phyloP scores from a whole-genome alignment of 768 basidiomycete species.

The Asterophora parasitica region DNA sequence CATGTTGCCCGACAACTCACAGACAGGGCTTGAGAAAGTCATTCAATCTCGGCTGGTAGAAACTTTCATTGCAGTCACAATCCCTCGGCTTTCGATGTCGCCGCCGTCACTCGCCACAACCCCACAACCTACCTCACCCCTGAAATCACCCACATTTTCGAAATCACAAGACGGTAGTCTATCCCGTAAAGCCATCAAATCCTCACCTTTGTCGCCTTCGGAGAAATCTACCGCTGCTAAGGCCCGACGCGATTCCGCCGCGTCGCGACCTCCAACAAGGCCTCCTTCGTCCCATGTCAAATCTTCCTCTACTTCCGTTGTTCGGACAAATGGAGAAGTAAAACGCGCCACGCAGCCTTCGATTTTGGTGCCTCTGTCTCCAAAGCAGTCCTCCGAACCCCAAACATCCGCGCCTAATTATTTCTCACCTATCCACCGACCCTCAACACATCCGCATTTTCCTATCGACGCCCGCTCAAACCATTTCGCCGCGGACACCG shows the following conservation, averaged over 20 bases:
- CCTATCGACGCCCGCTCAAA: slow-evolving; percentile 46
- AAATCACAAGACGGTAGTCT: slow-evolving; percentile 14
- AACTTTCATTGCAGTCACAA: slow-evolving; percentile 62
- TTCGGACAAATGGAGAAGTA: slow-evolving; percentile 20
- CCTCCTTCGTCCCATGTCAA: slow-evolving; percentile 19
- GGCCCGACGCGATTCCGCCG: slow-evolving; percentile 20
- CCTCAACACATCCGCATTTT: slow-evolving; percentile 83
- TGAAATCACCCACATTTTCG: slow-evolving; percentile 1
- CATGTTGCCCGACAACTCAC: slow-evolving; percentile 57
- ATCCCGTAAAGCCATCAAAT: slow-evolving; percentile 15
- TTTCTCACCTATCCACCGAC: slow-evolving; percentile 72
- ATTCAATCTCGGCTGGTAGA: slow-evolving; percentile 71
- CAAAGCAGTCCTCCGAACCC: slow-evolving; percentile 20
- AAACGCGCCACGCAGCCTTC: slow-evolving; percentile 10
- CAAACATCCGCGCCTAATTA: slow-evolving; percentile 50
- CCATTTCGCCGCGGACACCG: slow-evolving; percentile 46
- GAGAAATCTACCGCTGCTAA: slow-evolving; percentile 15
- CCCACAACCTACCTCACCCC: slow-evolving; percentile 5
- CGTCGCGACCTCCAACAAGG: slow-evolving; percentile 11
- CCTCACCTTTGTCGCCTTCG: slow-evolving; percentile 18
- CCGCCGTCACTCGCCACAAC: neutral
- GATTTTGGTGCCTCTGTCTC: slow-evolving; percentile 8
- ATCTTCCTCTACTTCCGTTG: slow-evolving; percentile 21
- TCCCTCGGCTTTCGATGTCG: slow-evolving; percentile 23
- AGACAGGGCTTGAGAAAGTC: slow-evolving; percentile 63